Conservation (phyloP, 495 filamentous ascomycete species). For the Cairneyella variabilis region DNA sequence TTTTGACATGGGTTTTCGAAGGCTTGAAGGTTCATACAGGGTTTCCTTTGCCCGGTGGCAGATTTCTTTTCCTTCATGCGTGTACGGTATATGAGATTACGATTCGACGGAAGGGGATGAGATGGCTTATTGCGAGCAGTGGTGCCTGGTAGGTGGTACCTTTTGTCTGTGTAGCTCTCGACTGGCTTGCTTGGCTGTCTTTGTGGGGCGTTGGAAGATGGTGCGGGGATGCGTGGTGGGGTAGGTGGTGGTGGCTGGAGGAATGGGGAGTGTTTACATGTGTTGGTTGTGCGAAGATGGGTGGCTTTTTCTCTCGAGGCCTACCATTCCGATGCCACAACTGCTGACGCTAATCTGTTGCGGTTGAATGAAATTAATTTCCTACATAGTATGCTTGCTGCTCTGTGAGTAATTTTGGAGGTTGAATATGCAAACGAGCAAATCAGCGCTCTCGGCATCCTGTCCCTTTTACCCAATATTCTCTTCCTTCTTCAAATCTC, state of each 20-base stretch:
- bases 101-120: constrained; percentile 12
- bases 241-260: constrained; percentile 3
- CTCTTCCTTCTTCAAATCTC: too few species aligned
- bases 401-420: too few species aligned
- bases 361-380: constrained; percentile 26
- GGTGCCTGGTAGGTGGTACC: background rate
- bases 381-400: too few species aligned
- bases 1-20: too few species aligned
- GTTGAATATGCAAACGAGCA: too few species aligned
- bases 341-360: constrained; percentile 15
- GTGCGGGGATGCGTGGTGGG: background rate
- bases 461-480: too few species aligned
- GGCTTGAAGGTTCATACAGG: too few species aligned
- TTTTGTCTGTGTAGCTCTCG: constrained; percentile 27
- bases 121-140: constrained; percentile 18
- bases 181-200: constrained; percentile 22
- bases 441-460: too few species aligned
- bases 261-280: background rate
- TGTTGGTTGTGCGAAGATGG: background rate
- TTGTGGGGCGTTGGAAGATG: background rate
- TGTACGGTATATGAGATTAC: constrained; percentile 26
- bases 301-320: constrained; percentile 14
- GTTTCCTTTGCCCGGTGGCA: constrained; percentile 2
- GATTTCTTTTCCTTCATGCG: constrained; percentile 11
- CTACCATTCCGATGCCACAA: constrained; percentile 21